Percentiles rank a stretch among this genome's conserved stretches.
These are phyloP conservation scores for Aspergillus intermedius DNA, from an alignment of 2,329 filamentous ascomycete genomes.

Conservation along the genomic window DNA sequence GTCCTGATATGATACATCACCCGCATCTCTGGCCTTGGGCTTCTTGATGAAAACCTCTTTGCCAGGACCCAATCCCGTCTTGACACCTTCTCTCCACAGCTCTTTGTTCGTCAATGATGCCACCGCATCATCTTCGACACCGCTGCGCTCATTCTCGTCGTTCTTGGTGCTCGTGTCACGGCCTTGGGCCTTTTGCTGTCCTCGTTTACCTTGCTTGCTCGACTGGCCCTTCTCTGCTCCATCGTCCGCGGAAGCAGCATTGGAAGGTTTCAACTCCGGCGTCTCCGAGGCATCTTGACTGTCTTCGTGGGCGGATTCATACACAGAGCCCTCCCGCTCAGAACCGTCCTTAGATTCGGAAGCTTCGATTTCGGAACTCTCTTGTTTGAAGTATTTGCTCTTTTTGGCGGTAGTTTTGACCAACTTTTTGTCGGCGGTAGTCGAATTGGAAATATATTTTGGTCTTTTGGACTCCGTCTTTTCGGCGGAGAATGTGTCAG, in stretches of 20 bases:
- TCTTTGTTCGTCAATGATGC: slow-evolving; percentile 37
- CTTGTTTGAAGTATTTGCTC: slow-evolving; percentile 48
- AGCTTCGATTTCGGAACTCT: slow-evolving; percentile 27
- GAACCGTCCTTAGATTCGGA: slow-evolving; percentile 6
- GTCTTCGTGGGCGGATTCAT: slow-evolving; percentile 10
- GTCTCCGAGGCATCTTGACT: slow-evolving; percentile 2
- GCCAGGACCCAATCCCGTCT: slow-evolving; percentile 50
- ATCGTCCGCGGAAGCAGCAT: neutral
- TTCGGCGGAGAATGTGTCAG: slow-evolving; percentile 23
- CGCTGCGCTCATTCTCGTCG: slow-evolving; percentile 59
- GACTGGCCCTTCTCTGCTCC: neutral
- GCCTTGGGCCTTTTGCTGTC: neutral
- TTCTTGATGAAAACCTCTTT: slow-evolving; percentile 57
- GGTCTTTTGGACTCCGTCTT: slow-evolving; percentile 26
- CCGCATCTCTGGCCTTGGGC: slow-evolving; percentile 55
- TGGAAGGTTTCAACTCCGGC: slow-evolving; percentile 3
- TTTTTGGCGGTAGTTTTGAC: slow-evolving; percentile 39
- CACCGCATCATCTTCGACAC: slow-evolving; percentile 64
- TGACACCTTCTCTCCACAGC: slow-evolving; percentile 52
- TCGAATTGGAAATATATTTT: slow-evolving; percentile 19
- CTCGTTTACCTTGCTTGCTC: neutral
- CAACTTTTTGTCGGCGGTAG: slow-evolving; percentile 9
- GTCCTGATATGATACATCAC: slow-evolving; percentile 52
- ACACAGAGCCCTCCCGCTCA: neutral
- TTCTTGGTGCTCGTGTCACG: neutral